Evolutionary conservation across 768 basidiomycete species (phyloP), one percentile per base, ranked within the genome.

Genomic region (Boletus fagicola): DNA sequence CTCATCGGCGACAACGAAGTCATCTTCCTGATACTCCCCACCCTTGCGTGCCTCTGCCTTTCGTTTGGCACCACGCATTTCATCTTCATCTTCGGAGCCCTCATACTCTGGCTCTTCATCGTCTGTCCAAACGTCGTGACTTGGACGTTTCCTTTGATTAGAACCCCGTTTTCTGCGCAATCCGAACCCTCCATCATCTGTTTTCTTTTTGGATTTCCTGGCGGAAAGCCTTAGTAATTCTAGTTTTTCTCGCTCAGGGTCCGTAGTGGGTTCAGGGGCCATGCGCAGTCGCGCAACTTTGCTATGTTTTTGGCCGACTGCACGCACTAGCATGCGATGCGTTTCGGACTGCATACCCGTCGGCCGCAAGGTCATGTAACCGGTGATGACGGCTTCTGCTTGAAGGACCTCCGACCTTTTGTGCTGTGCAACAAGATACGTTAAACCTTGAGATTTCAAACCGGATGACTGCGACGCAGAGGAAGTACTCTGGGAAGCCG

Each of bases 321-420:
- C 86, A 38, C 87, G 85, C 8, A 93, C 94, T 39, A 95, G 80
- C 83, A 92, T 88, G 50, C 89, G 84, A 71, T 96, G 93, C 15
- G 91, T 91, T 72, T 90, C 88, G 5, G 88, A 90, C 68, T 93
- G 88, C 88, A 94, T 93, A 57, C 90, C 88, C 4, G 91, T 90
- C 3, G 94, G 94, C 3, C 88, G 86, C 57, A 96, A 77, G 42
- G 84, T 80, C 83, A 95, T 87, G 65, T 86, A 84, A 40, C 93
- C 93, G 2, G 90, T 89, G 55, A 94, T 78, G 57, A 88, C 76
- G 3, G 90, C 87, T 68, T 94, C 92, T 26, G 90, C 81, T 71
- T 95, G 93, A n/a, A 92, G 79, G 18, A 95, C 86, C 62, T 88
- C 85, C 3, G 89, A 87, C 45, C 87, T 84, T 69, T 92, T 91